Base-by-base conservation (phyloP, 2,329 filamentous ascomycete genomes). In the Chaetomium sp. region DNA sequence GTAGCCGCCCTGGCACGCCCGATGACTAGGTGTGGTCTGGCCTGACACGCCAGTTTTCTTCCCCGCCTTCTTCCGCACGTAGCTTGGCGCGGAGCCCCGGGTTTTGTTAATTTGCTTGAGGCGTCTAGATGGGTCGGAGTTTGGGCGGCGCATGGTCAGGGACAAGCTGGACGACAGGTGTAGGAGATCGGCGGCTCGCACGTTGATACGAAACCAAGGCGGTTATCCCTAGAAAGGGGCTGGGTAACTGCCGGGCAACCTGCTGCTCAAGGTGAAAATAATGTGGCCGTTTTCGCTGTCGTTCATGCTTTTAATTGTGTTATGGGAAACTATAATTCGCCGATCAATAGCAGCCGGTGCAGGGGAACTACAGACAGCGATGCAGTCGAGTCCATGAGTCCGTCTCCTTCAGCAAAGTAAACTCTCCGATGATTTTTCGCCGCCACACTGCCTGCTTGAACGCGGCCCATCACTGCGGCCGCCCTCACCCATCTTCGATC, bases 1-100 rank as follows among this genome's bases (percentile, higher is more conserved):
- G 73, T 27, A 77, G 74, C 64, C 72, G 71, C 49, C 72, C 72
- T 5, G 73, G 69, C 45, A 75, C 72, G 53, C 74, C 73, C 54
- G 70, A 72, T 68, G 71, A 72, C 64, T 72, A 71, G 69, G 65
- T 71, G 68, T 69, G 68, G 70, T 67, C 66, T 60, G 70, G 70
- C 59, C 47, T 70, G 55, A 68, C 68, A 59, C 60, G 65, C 59
- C 65, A 65, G 57, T 54, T 42, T 49, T 70, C 65, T 45, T 68
- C 67, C 42, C 64, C 67, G 21, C 63, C 62, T n/a, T 63, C 65
- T 29, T 64, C 65, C 13, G 53, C 55, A 8, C 60, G 60, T 8
- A 60, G 63, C 31, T 38, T 62, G 57, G 53, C 55, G 31, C 60
- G 65, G 47, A 67, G 68, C 55, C 64, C 68, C 13, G 69, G 69